Evolutionary conservation across 352 stramenopile genomes (phyloP).

Genomic region (Chrysophaeum taylorii): DNA sequence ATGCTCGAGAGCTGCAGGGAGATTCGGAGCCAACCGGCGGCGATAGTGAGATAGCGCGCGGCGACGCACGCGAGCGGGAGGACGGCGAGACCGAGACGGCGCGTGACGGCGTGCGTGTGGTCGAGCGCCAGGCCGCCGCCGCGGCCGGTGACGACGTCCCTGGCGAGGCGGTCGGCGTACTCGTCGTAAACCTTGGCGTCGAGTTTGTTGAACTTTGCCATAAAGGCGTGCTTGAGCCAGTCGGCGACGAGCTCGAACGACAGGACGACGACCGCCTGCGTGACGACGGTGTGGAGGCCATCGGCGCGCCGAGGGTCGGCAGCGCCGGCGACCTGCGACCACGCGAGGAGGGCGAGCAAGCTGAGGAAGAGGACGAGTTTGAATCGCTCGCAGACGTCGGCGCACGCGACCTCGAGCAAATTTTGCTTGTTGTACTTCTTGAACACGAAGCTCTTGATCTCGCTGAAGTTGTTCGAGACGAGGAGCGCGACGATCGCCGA

Average conservation of each 20-base stretch:
- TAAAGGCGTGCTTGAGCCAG: slow-evolving; percentile 98
- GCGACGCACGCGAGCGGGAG: slow-evolving; percentile 83
- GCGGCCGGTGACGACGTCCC: slow-evolving; percentile 83
- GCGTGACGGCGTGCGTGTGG: slow-evolving; percentile 82
- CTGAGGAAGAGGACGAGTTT: slow-evolving; percentile 88
- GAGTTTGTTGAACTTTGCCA: slow-evolving; percentile 97
- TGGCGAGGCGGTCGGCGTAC: slow-evolving; percentile 82
- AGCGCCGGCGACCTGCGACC: slow-evolving; percentile 48
- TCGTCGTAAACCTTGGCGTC: slow-evolving; percentile 82
- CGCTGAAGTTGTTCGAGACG: slow-evolving; percentile 92
- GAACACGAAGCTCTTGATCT: slow-evolving; percentile 95
- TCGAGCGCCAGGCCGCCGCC: slow-evolving; percentile 67
- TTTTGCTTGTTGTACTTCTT: slow-evolving; percentile 87
- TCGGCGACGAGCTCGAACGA: slow-evolving; percentile 85
- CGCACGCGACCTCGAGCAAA: slow-evolving; percentile 94
- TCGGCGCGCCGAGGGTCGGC: slow-evolving; percentile 24
- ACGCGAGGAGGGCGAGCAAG: slow-evolving; percentile 82
- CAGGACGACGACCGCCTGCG: slow-evolving; percentile 62
- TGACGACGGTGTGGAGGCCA: slow-evolving; percentile 33
- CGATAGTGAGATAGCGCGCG: slow-evolving; percentile 34
- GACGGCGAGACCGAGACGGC: slow-evolving; percentile 78
- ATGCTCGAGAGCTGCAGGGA: background rate
- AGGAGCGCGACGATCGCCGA: slow-evolving; percentile 81
- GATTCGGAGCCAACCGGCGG: background rate
- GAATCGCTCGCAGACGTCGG: slow-evolving; percentile 93